These are phyloP conservation scores for Candida xyloterini DNA, from an alignment of 805 yeast genomes.

Conservation along the genomic window DNA sequence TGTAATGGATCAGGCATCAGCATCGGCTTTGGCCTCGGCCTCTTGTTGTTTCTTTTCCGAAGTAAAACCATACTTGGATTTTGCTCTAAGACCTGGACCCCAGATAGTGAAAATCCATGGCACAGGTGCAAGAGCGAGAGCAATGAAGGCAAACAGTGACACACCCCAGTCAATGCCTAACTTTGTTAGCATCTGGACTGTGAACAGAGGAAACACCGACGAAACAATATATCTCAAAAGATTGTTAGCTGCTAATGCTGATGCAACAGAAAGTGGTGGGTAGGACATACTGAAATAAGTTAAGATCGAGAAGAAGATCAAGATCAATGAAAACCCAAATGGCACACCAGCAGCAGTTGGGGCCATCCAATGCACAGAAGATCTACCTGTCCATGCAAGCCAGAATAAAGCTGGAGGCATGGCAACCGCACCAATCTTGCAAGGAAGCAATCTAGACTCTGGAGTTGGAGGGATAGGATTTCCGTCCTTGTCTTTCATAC, in stretches of 20 bases:
- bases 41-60: conserved; percentile 33
- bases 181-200: conserved; percentile 74
- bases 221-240: conserved; percentile 72
- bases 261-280: conserved; percentile 75
- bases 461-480: conserved; percentile 54
- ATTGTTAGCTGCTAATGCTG: conserved; percentile 89
- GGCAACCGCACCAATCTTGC: conserved; percentile 64
- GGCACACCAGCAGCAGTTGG: conserved; percentile 76
- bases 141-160: conserved; percentile 60
- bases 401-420: conserved; percentile 72
- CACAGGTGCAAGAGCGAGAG: conserved; percentile 68
- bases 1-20: background rate
- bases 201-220: conserved; percentile 80
- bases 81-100: conserved; percentile 55
- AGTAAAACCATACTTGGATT: conserved; percentile 58
- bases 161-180: conserved; percentile 80
- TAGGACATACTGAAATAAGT: conserved; percentile 67
- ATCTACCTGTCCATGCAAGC: conserved; percentile 75
- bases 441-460: conserved; percentile 56
- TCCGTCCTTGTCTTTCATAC: conserved; percentile 56
- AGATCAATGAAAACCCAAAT: conserved; percentile 69
- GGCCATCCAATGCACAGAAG: conserved; percentile 68
- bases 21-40: conserved; percentile 13
- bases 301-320: conserved; percentile 68
- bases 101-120: conserved; percentile 65